Conservation (phyloP, 768 basidiomycete genomes). For the Cystobasidium ongulense region DNA sequence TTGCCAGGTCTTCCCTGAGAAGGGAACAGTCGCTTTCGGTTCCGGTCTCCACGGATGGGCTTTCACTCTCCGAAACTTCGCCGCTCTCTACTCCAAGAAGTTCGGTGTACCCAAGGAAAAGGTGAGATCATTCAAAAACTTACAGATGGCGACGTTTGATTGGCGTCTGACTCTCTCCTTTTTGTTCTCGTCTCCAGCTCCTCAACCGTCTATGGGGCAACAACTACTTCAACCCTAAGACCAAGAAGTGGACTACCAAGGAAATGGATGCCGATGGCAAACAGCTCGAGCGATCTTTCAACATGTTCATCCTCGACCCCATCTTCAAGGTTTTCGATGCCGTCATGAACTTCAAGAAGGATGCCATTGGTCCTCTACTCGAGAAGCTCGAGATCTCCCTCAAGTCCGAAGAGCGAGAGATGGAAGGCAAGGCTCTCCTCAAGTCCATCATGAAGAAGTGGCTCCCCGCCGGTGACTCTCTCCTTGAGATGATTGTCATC, state of each 20-base stretch:
- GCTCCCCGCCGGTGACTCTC: slow-evolving; percentile 95
- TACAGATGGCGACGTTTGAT: too few species aligned
- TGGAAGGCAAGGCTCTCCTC: slow-evolving; percentile 89
- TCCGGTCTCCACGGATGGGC: slow-evolving; percentile 99
- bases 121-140: too few species aligned
- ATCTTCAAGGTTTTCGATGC: slow-evolving; percentile 98
- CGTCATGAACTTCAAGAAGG: slow-evolving; percentile 99
- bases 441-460: slow-evolving; percentile 99
- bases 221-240: slow-evolving; percentile 96
- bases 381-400: slow-evolving; percentile 95
- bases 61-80: slow-evolving; percentile 97
- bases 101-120: slow-evolving; percentile 98
- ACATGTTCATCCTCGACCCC: slow-evolving; percentile 90
- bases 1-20: slow-evolving; percentile 96
- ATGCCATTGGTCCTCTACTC: slow-evolving; percentile 67
- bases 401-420: slow-evolving; percentile 74
- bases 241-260: slow-evolving; percentile 91
- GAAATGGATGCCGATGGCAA: slow-evolving; percentile 68
- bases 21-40: slow-evolving; percentile 96
- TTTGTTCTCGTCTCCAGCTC: slow-evolving; percentile 2
- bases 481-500: slow-evolving; percentile 99
- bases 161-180: not conserved
- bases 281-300: slow-evolving; percentile 94
- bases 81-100: slow-evolving; percentile 86
- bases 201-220: slow-evolving; percentile 97